These are phyloP conservation scores for Botrytis paeoniae DNA, from an alignment of 2,329 filamentous ascomycete species.

Conservation along the genomic window DNA sequence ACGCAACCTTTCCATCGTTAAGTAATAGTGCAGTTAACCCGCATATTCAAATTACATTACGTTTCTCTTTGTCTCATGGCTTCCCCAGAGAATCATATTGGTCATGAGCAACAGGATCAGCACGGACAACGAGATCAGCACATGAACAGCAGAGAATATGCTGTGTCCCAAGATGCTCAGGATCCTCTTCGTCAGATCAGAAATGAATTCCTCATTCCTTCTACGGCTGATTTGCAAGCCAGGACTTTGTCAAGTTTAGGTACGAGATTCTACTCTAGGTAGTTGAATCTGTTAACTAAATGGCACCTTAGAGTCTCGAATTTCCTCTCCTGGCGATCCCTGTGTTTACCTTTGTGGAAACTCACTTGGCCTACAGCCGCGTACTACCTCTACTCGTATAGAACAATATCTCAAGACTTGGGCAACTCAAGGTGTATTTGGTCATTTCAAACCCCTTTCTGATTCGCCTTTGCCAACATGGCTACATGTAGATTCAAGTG, in stretches of 20 bases:
- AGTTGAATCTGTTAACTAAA: conserved; percentile 10
- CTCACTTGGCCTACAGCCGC: conserved; percentile 73
- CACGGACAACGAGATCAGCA: conserved; percentile 21
- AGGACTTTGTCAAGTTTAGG: conserved; percentile 32
- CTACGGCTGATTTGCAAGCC: conserved; percentile 66
- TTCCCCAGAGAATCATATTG: conserved; percentile 20
- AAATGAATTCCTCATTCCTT: conserved; percentile 73
- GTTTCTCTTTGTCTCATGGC: conserved; percentile 28
- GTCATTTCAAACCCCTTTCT: conserved; percentile 67
- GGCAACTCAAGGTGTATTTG: conserved; percentile 73
- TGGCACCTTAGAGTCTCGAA: conserved; percentile 25
- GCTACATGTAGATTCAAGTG: conserved; percentile 67
- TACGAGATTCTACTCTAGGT: conserved; percentile 14
- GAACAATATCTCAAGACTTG: conserved; percentile 69
- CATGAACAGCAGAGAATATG: conserved; percentile 35
- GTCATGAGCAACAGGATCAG: conserved; percentile 20
- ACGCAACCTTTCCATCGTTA: neutral
- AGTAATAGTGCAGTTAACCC: conserved; percentile 20
- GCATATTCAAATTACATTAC: conserved; percentile 27
- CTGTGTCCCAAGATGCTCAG: conserved; percentile 51
- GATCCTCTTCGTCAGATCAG: conserved; percentile 62
- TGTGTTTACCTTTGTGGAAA: conserved; percentile 74
- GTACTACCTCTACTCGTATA: conserved; percentile 60
- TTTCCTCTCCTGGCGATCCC: conserved; percentile 26
- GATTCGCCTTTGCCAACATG: conserved; percentile 62